Conservation (phyloP, 441 rosid genomes). For the Adansonia gregorii region DNA sequence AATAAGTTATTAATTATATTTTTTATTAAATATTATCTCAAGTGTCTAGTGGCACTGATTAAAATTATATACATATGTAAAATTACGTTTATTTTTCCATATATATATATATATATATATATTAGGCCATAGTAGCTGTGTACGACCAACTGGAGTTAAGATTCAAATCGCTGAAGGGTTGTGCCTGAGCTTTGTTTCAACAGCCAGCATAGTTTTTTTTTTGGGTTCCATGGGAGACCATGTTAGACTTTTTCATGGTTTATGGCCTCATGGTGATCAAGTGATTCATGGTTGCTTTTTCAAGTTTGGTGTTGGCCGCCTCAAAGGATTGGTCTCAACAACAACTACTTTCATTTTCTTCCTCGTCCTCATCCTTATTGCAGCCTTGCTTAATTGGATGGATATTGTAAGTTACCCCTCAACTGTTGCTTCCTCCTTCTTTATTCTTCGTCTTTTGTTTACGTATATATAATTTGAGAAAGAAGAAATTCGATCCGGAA, state of each 20-base stretch:
- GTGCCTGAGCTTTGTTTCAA: neutral
- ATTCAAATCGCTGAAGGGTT: neutral
- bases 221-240: conserved; percentile 8
- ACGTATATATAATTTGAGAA: neutral
- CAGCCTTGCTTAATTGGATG: conserved; percentile 1
- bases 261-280: neutral
- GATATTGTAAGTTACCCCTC: conserved; percentile 11
- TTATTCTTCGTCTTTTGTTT: no score
- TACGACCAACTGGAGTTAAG: neutral
- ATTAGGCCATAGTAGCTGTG: neutral
- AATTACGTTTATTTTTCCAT: neutral
- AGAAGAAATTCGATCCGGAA: neutral
- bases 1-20: no score
- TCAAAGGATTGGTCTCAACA: conserved; percentile 15
- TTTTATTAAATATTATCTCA: no score
- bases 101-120: neutral
- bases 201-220: no score
- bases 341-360: neutral
- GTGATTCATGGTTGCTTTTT: neutral
- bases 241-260: neutral
- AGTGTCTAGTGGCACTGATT: no score
- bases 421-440: neutral
- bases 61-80: neutral
- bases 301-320: neutral
- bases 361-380: neutral